Conservation (phyloP, 805 yeast species). For the Candida railenensis region DNA sequence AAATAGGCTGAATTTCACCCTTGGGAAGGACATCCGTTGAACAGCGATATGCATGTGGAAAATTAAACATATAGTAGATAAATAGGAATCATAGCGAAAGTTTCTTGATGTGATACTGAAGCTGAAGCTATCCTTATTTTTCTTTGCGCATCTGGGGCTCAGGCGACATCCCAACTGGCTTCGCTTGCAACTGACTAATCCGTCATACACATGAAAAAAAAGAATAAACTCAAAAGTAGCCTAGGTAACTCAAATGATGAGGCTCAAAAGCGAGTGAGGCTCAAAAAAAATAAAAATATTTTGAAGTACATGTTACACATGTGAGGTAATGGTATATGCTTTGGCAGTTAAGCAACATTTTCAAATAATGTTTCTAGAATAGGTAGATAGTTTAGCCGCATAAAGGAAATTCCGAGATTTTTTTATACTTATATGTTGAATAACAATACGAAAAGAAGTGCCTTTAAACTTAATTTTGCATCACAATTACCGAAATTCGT, state of each 20-base stretch:
- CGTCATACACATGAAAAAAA: background rate
- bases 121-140: too few species aligned
- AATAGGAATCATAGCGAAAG: too few species aligned
- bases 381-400: background rate
- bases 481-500: background rate
- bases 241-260: background rate
- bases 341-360: too few species aligned
- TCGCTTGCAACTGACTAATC: background rate
- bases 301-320: background rate
- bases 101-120: too few species aligned
- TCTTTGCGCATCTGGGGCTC: background rate
- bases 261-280: background rate
- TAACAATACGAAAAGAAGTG: background rate
- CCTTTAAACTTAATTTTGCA: background rate
- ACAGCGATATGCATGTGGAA: too few species aligned
- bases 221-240: too few species aligned
- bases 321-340: background rate
- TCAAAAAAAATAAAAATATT: background rate
- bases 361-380: too few species aligned
- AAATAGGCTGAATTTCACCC: background rate
- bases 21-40: too few species aligned
- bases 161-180: background rate
- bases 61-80: too few species aligned
- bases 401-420: background rate
- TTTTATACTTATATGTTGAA: background rate